phyloP scores from a whole-genome alignment of 2,329 filamentous ascomycete genomes.

The Cladophialophora yegresii region DNA sequence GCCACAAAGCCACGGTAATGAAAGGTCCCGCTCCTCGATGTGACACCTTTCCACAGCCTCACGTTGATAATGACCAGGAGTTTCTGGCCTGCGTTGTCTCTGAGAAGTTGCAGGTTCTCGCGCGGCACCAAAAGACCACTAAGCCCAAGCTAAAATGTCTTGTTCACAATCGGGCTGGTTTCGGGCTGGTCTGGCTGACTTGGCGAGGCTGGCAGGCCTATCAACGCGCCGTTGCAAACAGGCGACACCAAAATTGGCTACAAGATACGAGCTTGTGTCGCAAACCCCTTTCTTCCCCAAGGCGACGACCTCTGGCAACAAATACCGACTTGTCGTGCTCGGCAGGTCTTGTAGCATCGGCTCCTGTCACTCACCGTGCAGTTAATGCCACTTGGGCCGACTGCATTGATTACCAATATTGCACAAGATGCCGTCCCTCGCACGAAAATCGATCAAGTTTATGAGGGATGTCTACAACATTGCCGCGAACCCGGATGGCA shows the following conservation, averaged over 20 bases:
- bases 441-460: constrained; percentile 32
- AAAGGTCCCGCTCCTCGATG: background rate
- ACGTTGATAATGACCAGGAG: background rate
- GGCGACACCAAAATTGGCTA: constrained; percentile 2
- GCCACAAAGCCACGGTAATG: background rate
- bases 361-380: background rate
- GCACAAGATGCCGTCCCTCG: constrained; percentile 25
- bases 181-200: background rate
- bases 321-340: background rate
- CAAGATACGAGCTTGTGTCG: background rate
- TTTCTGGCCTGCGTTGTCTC: background rate
- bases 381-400: background rate
- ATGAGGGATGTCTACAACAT: constrained; percentile 26
- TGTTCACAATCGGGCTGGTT: background rate
- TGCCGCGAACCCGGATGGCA: constrained; percentile 15
- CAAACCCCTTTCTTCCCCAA: background rate
- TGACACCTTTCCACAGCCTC: background rate
- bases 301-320: background rate
- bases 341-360: background rate
- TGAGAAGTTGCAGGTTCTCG: background rate
- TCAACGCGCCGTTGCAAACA: background rate
- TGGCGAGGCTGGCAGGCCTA: background rate
- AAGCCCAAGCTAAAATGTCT: constrained; percentile 2
- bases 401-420: background rate
- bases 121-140: background rate